A percentile compares a stretch with the other conserved stretches of the same genome.
These are phyloP conservation scores for Tylopilus subfusipes DNA, from an alignment of 768 basidiomycete genomes.

Conservation along the genomic window DNA sequence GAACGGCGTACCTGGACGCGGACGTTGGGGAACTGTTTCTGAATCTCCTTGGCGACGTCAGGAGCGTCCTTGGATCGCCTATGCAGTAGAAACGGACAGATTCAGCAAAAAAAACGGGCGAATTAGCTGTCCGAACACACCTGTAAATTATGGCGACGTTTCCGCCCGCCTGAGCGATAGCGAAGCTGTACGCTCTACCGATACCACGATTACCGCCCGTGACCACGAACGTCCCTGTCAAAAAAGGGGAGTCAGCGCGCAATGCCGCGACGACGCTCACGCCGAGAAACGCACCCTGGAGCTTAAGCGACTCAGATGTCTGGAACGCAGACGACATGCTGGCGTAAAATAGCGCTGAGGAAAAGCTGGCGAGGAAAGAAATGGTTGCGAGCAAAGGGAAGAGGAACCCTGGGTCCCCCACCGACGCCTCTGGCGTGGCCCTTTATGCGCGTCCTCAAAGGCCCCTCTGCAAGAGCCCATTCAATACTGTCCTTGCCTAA, in stretches of 20 bases:
- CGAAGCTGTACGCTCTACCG: conserved; percentile 50
- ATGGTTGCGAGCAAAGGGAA: neutral
- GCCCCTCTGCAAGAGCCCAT: conserved; percentile 14
- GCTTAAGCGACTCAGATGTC: conserved; percentile 20
- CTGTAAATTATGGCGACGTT: conserved; percentile 63
- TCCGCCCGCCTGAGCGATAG: conserved; percentile 51
- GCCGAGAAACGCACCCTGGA: conserved; percentile 4
- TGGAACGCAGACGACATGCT: conserved; percentile 4
- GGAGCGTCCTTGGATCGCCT: conserved; percentile 49
- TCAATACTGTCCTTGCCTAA: conserved; percentile 7
- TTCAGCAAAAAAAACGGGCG: neutral
- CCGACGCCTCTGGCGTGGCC: neutral
- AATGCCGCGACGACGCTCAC: neutral
- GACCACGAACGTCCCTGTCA: conserved; percentile 44
- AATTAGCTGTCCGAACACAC: conserved; percentile 23
- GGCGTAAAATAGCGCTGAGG: conserved; percentile 1
- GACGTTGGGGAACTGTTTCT: conserved; percentile 41
- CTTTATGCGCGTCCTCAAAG: conserved; percentile 11
- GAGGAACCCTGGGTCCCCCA: neutral
- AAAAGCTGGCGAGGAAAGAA: neutral
- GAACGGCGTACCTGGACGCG: conserved; percentile 36
- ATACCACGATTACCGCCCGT: conserved; percentile 65
- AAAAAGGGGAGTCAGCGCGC: neutral
- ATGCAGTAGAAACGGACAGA: neutral
- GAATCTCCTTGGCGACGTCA: conserved; percentile 45